Conservation (phyloP, 2,329 filamentous ascomycete species). For the Malbranchea zuffiana region DNA sequence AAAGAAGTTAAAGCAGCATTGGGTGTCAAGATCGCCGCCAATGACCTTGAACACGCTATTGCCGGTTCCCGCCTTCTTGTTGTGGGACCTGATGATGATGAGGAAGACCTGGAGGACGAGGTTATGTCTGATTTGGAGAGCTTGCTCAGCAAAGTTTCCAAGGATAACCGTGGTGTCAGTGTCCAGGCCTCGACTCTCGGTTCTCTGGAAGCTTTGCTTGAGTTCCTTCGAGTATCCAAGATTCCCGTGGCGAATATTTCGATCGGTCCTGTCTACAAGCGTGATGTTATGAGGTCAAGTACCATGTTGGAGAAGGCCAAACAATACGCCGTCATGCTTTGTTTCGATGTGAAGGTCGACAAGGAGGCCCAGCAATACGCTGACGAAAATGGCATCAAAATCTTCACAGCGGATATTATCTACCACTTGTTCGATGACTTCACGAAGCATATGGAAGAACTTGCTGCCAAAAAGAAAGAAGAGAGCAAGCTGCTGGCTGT, state of each 20-base stretch:
- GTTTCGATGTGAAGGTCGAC: conserved; percentile 98
- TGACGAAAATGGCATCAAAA: conserved; percentile 88
- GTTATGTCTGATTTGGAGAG: conserved; percentile 90
- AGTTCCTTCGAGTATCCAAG: conserved; percentile 92
- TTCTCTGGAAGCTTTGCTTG: conserved; percentile 87
- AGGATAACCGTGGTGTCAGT: conserved; percentile 83
- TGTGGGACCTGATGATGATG: conserved; percentile 87
- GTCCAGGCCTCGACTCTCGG: conserved; percentile 96
- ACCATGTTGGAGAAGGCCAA: conserved; percentile 94
- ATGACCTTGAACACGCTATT: conserved; percentile 89
- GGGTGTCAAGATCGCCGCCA: conserved; percentile 97
- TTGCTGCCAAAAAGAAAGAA: conserved; percentile 87
- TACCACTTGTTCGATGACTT: conserved; percentile 97
- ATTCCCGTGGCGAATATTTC: conserved; percentile 96
- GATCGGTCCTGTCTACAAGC: conserved; percentile 95
- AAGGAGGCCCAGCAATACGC: conserved; percentile 88
- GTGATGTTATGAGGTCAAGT: conserved; percentile 86
- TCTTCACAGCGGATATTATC: conserved; percentile 98
- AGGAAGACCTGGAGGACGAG: conserved; percentile 92
- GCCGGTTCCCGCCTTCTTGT: conserved; percentile 91
- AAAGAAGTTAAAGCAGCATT: conserved; percentile 97
- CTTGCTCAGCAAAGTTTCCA: conserved; percentile 82
- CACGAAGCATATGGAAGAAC: conserved; percentile 81
- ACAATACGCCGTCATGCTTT: conserved; percentile 97
- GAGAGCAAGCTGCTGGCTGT: conserved; percentile 91